These are phyloP conservation scores for Dendrocalamus sinicus DNA, from an alignment of 176 grass and related monocot species.

Conservation along the genomic window DNA sequence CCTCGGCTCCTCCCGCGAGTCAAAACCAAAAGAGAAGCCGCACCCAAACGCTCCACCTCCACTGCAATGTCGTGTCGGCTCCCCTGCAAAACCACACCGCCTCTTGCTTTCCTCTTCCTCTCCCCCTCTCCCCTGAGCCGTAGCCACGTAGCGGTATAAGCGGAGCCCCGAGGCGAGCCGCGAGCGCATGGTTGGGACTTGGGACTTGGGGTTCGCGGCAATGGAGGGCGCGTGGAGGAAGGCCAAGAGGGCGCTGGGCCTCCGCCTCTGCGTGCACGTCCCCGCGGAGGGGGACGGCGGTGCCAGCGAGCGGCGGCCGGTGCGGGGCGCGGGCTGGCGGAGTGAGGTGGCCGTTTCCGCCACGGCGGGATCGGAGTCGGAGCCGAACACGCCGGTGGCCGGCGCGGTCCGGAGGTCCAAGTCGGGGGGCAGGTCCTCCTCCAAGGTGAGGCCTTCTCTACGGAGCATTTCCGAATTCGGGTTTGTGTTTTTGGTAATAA, in stretches of 20 bases:
- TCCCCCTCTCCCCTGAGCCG: background rate
- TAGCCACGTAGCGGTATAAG: background rate
- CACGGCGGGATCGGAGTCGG: slow-evolving; percentile 20
- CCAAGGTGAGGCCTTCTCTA: slow-evolving; percentile 61
- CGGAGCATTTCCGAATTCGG: background rate
- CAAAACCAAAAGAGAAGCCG: slow-evolving; percentile 38
- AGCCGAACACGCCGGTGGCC: slow-evolving; percentile 26
- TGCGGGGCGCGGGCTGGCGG: slow-evolving; percentile 21
- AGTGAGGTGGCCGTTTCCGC: slow-evolving; percentile 15
- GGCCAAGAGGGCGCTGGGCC: slow-evolving; percentile 65
- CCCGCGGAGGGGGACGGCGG: background rate
- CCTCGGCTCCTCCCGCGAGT: slow-evolving; percentile 24
- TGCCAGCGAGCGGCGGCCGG: background rate
- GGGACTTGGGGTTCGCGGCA: slow-evolving; percentile 8
- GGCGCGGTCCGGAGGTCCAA: slow-evolving; percentile 47
- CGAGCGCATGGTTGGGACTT: too few relatives aligned
- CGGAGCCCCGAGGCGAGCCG: background rate
- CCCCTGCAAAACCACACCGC: slow-evolving; percentile 21
- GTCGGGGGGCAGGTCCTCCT: slow-evolving; percentile 60
- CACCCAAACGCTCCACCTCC: slow-evolving; percentile 43
- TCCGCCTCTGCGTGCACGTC: slow-evolving; percentile 52
- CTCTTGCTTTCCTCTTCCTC: background rate
- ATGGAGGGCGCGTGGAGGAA: slow-evolving; percentile 86
- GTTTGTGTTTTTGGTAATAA: background rate
- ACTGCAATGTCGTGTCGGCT: slow-evolving; percentile 22